Conservation (phyloP, 805 yeast genomes). For the Wickerhamomyces chambardii region DNA sequence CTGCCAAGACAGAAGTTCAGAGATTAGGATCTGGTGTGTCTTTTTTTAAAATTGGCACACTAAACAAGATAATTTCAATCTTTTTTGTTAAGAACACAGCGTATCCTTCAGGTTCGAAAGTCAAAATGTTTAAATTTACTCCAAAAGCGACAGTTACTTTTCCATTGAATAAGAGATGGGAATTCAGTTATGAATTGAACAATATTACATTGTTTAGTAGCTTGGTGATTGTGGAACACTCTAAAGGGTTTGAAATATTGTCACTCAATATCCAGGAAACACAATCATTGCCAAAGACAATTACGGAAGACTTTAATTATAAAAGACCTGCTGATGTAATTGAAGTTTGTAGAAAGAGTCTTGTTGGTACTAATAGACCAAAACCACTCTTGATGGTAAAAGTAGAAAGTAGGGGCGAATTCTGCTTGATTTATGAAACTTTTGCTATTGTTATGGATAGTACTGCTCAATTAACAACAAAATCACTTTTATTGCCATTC, state of each 20-base stretch:
- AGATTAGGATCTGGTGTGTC: slow-evolving; percentile 28
- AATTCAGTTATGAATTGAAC: slow-evolving; percentile 44
- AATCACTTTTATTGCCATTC: slow-evolving; percentile 28
- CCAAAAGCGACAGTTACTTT: slow-evolving; percentile 49
- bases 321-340: slow-evolving; percentile 20
- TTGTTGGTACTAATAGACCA: slow-evolving; percentile 20
- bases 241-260: slow-evolving; percentile 58
- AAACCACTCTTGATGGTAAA: slow-evolving; percentile 58
- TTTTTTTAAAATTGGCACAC: slow-evolving; percentile 62
- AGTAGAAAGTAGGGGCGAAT: slow-evolving; percentile 41
- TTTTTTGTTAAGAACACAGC: slow-evolving; percentile 43
- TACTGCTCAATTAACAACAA: slow-evolving; percentile 40
- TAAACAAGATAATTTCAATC: slow-evolving; percentile 50
- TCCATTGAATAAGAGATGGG: slow-evolving; percentile 36
- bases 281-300: slow-evolving; percentile 42
- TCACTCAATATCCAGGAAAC: slow-evolving; percentile 49
- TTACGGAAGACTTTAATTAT: neutral
- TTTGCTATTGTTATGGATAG: slow-evolving; percentile 61
- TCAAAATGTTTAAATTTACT: slow-evolving; percentile 40
- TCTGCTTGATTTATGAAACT: slow-evolving; percentile 59
- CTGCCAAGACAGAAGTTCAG: neutral
- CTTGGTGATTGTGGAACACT: slow-evolving; percentile 57
- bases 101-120: slow-evolving; percentile 32
- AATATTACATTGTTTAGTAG: slow-evolving; percentile 58
- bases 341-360: slow-evolving; percentile 26